These are phyloP conservation scores for Gossypium mustelinum DNA, from an alignment of 345 rosid genomes.

Conservation along the genomic window DNA sequence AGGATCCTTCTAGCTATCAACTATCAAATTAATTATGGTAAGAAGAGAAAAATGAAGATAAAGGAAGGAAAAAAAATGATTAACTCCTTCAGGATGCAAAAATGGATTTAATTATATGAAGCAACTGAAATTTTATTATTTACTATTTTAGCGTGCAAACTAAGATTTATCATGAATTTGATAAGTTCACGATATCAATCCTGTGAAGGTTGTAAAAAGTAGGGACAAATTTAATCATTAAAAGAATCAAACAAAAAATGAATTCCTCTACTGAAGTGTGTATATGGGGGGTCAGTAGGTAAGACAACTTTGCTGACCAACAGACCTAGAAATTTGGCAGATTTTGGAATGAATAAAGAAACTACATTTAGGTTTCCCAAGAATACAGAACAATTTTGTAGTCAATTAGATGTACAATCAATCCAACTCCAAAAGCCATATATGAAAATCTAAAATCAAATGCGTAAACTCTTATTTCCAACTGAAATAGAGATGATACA, in stretches of 20 bases:
- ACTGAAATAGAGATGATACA: background rate
- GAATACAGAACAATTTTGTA: background rate
- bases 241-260: background rate
- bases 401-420: background rate
- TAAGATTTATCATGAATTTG: background rate
- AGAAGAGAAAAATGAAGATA: background rate
- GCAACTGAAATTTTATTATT: background rate
- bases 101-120: background rate
- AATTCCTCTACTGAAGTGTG: background rate
- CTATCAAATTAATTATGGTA: background rate
- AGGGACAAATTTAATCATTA: background rate
- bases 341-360: background rate
- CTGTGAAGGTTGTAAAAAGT: background rate
- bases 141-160: background rate
- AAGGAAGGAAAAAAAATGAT: background rate
- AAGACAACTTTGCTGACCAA: background rate
- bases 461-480: constrained; percentile 3
- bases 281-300: background rate
- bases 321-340: background rate
- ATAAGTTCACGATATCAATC: background rate
- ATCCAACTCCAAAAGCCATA: background rate
- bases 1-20: background rate
- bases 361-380: background rate
- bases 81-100: background rate
- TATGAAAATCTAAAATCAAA: background rate